Base-by-base conservation (phyloP, 2,329 filamentous ascomycete species). In the Monosporascus sp. region DNA sequence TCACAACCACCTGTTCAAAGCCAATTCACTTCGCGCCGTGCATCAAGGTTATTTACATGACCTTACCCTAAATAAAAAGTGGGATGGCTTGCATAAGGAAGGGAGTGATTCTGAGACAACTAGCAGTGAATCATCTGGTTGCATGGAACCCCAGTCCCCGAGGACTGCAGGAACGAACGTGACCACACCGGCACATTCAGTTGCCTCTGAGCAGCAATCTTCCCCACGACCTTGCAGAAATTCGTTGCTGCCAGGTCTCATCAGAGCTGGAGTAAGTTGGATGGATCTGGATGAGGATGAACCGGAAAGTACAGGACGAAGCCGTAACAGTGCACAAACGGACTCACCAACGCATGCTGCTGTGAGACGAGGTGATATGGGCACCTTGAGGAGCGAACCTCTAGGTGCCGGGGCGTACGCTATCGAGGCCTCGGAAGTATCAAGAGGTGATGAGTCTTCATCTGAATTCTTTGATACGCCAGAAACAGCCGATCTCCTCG, bases 141-240 rank as follows among this genome's bases (percentile, higher is more conserved):
- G 61, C 22, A 60, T 72, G 49, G 66, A 69, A 40, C 66, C 66
- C 3, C 64, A 65, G 11, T 68, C 67, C 17, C 58, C 68, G 35
- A 65, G 66, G 8, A 66, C 62, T 40, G 67, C 70, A 31, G 69
- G 67, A 45, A 76, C 74, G 0, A 65, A 74, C 47, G 58, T 66
- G 37, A 76, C 74, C 2, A 60, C 69, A 26, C 71, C 71, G 35
- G 76, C 75, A 11, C 11, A 11, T 3, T 74, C 72, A 20, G 59
- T 74, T 35, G 69, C 69, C 5, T 68, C 70, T 2, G 71, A 67
- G 22, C 68, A 54, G 66, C 67, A 27, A 44, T 49, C 57, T 35
- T 35, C 31, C 9, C 58, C 58, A 24, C 59, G 62, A 55, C 54
- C 44, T 46, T 55, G 58, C 49, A 49, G 58, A 41, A 61, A 60